These are phyloP conservation scores for Suhomyces kunorum DNA, from an alignment of 1,139 yeast species.

Conservation along the genomic window DNA sequence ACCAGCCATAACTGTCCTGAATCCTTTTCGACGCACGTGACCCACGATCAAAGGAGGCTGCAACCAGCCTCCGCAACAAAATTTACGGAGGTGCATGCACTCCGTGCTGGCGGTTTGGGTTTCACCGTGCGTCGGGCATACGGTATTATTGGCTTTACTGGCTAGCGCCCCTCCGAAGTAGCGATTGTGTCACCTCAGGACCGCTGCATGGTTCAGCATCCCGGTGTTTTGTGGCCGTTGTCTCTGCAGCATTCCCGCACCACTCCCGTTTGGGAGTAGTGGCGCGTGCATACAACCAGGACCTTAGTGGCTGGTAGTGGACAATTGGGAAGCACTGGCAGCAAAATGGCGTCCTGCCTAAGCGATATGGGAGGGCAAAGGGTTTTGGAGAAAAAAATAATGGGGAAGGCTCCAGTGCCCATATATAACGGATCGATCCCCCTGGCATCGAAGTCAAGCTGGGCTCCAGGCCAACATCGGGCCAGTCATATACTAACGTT, in stretches of 20 bases:
- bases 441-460: slow-evolving; percentile 5
- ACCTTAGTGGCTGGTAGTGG: slow-evolving; percentile 9
- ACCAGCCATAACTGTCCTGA: background rate
- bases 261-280: background rate
- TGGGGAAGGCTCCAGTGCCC: background rate
- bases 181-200: background rate
- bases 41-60: background rate
- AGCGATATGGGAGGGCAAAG: slow-evolving; percentile 8
- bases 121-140: no score
- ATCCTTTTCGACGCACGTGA: background rate
- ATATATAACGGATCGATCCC: slow-evolving; percentile 6
- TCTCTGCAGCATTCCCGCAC: slow-evolving; percentile 1
- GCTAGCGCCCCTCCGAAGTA: no score
- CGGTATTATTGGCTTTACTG: no score
- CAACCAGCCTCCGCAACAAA: slow-evolving; percentile 5
- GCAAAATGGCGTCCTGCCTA: slow-evolving; percentile 4
- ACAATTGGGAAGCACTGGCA: slow-evolving; percentile 10
- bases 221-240: background rate
- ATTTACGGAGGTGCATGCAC: no score
- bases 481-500: background rate
- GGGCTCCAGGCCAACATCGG: slow-evolving; percentile 3
- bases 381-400: slow-evolving; percentile 6
- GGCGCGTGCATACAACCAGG: slow-evolving; percentile 5
- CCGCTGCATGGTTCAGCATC: background rate
- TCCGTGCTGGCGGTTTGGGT: no score